Evolutionary conservation across 2,329 filamentous ascomycete species (phyloP).

Genomic region (Ceratocystis papillata): DNA sequence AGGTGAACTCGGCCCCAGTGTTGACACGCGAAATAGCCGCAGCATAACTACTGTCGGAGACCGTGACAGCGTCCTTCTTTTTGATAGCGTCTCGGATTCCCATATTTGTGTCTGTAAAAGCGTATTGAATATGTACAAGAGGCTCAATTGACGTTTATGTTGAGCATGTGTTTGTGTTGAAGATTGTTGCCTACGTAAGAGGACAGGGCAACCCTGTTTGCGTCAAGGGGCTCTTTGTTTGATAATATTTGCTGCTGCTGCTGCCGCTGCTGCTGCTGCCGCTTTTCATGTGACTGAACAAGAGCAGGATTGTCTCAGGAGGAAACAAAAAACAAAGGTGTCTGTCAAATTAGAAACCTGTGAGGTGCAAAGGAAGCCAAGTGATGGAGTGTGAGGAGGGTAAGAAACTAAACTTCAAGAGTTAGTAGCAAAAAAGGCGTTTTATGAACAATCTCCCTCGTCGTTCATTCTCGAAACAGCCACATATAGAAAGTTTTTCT

Average conservation of each 20-base stretch:
- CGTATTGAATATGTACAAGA: not conserved
- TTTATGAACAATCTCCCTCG: not conserved
- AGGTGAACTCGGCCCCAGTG: slow-evolving; percentile 58
- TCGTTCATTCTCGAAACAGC: not conserved
- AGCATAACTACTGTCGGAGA: slow-evolving; percentile 31
- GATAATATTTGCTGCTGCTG: too few species aligned
- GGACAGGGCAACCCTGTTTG: not conserved
- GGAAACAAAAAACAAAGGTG: not conserved
- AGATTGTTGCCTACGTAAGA: not conserved
- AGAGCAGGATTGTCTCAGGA: not conserved
- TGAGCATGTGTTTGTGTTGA: not conserved
- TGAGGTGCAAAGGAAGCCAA: not conserved
- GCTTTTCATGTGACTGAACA: not conserved
- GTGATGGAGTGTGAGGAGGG: not conserved
- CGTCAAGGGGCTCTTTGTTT: not conserved
- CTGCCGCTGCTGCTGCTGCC: too few species aligned
- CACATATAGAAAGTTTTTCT: not conserved
- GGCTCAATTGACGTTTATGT: not conserved
- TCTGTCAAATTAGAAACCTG: not conserved
- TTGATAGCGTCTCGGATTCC: slow-evolving; percentile 44
- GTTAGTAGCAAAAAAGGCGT: not conserved
- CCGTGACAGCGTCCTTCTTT: slow-evolving; percentile 42
- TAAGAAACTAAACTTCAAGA: not conserved
- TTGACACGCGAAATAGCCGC: slow-evolving; percentile 32
- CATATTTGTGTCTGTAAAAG: slow-evolving; percentile 32